Conservation (phyloP, 768 basidiomycete species). For the Leccinum subtestaceum region DNA sequence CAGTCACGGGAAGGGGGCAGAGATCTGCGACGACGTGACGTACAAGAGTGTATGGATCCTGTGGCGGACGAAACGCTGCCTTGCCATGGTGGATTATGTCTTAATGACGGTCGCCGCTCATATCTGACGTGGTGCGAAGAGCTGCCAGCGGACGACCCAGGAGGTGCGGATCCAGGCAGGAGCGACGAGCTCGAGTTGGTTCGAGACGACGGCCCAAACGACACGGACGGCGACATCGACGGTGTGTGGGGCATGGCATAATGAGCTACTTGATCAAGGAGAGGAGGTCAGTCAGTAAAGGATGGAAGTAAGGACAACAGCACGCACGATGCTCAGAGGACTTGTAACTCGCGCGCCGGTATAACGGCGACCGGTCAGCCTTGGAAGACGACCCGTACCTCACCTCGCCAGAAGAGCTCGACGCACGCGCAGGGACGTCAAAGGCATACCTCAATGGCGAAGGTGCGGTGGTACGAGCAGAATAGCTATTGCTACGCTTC, state of each 20-base stretch:
- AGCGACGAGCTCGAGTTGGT: slow-evolving; percentile 54
- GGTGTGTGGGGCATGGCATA: slow-evolving; percentile 32
- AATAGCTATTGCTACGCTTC: slow-evolving; percentile 41
- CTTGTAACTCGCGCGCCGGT: slow-evolving; percentile 44
- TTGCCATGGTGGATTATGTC: slow-evolving; percentile 48
- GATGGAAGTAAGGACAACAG: slow-evolving; percentile 2
- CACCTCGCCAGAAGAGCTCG: slow-evolving; percentile 30
- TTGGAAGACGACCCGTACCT: slow-evolving; percentile 31
- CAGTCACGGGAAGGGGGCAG: slow-evolving; percentile 1
- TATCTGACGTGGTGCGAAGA: slow-evolving; percentile 38
- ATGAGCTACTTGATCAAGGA: slow-evolving; percentile 23
- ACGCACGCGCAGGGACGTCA: slow-evolving; percentile 27
- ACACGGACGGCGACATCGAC: slow-evolving; percentile 30
- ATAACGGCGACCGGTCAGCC: slow-evolving; percentile 36
- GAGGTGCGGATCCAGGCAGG: slow-evolving; percentile 37
- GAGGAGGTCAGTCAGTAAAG: slow-evolving; percentile 1
- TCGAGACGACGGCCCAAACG: slow-evolving; percentile 43
- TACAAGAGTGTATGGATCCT: slow-evolving; percentile 41
- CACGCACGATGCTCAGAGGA: slow-evolving; percentile 46
- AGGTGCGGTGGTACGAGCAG: slow-evolving; percentile 35
- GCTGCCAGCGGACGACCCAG: slow-evolving; percentile 39
- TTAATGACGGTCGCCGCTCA: slow-evolving; percentile 46
- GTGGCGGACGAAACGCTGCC: slow-evolving; percentile 38
- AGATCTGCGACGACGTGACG: slow-evolving; percentile 18
- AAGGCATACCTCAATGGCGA: slow-evolving; percentile 44